phyloP scores from a whole-genome alignment of 2,329 filamentous ascomycete genomes.

The Hypoxylon sp. region DNA sequence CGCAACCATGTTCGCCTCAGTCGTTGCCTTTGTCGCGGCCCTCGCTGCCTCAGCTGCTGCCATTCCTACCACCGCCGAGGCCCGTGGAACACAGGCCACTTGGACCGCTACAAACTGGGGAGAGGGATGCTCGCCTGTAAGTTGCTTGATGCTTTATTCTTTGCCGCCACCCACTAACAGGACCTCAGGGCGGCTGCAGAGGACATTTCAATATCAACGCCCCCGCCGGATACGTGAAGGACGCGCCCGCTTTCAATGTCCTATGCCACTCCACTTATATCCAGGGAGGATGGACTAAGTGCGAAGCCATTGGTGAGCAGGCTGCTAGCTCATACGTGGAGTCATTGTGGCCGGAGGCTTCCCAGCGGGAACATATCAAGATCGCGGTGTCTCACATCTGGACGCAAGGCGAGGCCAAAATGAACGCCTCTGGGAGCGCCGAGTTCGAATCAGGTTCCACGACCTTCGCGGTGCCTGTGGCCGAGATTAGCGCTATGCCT shows the following conservation, averaged over 20 bases:
- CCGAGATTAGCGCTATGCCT: slow-evolving; percentile 18
- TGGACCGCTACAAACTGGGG: slow-evolving; percentile 37
- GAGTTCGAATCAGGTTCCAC: slow-evolving; percentile 24
- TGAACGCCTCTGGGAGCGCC: slow-evolving; percentile 34
- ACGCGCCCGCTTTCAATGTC: slow-evolving; percentile 48
- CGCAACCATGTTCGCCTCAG: slow-evolving; percentile 32
- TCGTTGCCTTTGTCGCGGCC: slow-evolving; percentile 30
- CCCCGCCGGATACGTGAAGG: slow-evolving; percentile 39
- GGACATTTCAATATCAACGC: slow-evolving; percentile 45
- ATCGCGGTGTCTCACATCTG: slow-evolving; percentile 45
- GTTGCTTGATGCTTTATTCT: background rate
- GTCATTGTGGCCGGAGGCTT: slow-evolving; percentile 42
- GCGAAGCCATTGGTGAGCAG: slow-evolving; percentile 32
- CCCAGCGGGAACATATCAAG: slow-evolving; percentile 38
- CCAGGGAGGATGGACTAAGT: slow-evolving; percentile 44
- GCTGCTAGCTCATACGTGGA: slow-evolving; percentile 35
- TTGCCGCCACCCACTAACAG: slow-evolving; percentile 3
- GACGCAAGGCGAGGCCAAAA: slow-evolving; percentile 18
- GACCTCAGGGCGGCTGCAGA: slow-evolving; percentile 44
- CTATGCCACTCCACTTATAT: slow-evolving; percentile 46
- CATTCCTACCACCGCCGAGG: slow-evolving; percentile 7
- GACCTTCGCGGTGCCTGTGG: slow-evolving; percentile 33
- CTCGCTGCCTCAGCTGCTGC: slow-evolving; percentile 33
- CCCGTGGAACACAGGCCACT: slow-evolving; percentile 16
- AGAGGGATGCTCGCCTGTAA: slow-evolving; percentile 45